Evolutionary conservation across 106 monocot genomes (phyloP), one percentile per base, ranked within the genome.

Genomic region (Allium sativum): DNA sequence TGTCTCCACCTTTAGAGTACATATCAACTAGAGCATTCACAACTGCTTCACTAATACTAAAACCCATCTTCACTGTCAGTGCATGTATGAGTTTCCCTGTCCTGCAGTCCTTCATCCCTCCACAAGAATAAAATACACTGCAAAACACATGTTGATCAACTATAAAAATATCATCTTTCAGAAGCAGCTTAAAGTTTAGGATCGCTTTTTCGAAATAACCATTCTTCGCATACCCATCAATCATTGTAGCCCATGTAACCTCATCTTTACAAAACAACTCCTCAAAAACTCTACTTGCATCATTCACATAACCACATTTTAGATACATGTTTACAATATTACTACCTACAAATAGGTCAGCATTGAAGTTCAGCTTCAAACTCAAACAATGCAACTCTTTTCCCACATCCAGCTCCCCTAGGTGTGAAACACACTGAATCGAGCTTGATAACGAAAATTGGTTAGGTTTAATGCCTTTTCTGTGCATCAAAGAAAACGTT

Each of bases 371-470:
- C 12, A 64, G 21, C 41, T 75, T 78, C 44, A 83, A 19, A 41
- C 78, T 72, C 56, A 72, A 16, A 9, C 44, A 62, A 41, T 83
- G 82, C 54, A 78, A 17, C 65, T 75, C 75, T 54, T 21, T 75
- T 6, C 82, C 82, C 8, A 15, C 40, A 0, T 7, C 21, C 44
- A 68, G 40, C 3, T 21, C 68, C n/a, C 52, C 40, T 9, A 64
- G 46, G 4, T 70, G 47, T 1, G 68, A 64, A 7, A 68, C 8
- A 1, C 75, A 70, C 31, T 72, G 75, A 22, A 75, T 22, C 12
- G 74, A 71, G 53, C 82, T 83, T 40, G 82, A 83, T 18, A 83
- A 44, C 15, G 82, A 74, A 65, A 83, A 83, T 67, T 78, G 62
- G 42, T 71, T 78, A 1, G 82, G 78, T 21, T 40, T 68, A 17